Evolutionary conservation across 805 yeast species (phyloP), one percentile per base, ranked within the genome.

Genomic region (Candida nemodendra): DNA sequence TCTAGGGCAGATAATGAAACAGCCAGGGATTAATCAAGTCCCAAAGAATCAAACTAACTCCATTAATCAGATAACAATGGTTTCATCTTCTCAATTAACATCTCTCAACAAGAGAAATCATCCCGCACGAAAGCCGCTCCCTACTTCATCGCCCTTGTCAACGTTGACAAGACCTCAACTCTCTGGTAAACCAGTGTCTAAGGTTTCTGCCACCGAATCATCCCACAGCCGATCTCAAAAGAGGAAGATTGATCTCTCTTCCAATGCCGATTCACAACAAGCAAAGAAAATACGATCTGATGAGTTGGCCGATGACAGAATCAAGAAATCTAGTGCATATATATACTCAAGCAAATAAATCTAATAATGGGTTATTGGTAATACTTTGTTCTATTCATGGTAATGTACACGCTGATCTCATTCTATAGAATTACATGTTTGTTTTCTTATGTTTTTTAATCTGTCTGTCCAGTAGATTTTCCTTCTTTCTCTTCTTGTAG

Each of bases 401-500:
- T n/a, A 27, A 11, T 27, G 13, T 27, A 11, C 11, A 11, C 30
- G 14, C 13, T 12, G 9, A 11, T 12, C 14, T 13, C 9, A 17
- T 34, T 14, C 19, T 13, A 11, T 18, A 16, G 14, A n/a, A n/a
- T 24, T 23, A 34, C 14, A 13, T 27, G 4, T 13, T 22, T 37
- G n/a, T 9, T 26, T 32, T 15, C 36, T 47, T 39, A 8, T 15
- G 30, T 32, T 45, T 52, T 38, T 48, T 46, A 15, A 33, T 18
- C 26, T 44, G 50, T 43, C 53, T 53, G 26, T 45, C 50, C 30
- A 48, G 27, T 3, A 42, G 38, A 8, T 34, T 35, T 15, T 30
- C 37, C 16, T 31, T 30, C 35, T 43, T 47, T 21, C 54, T 42
- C 39, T 49, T 56, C 39, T 43, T 49, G 21, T 54, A 49, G 16